Percentiles rank a stretch among this genome's conserved stretches.
Conservation (phyloP, 2,329 filamentous ascomycete genomes). For the Colletotrichum navitas region DNA sequence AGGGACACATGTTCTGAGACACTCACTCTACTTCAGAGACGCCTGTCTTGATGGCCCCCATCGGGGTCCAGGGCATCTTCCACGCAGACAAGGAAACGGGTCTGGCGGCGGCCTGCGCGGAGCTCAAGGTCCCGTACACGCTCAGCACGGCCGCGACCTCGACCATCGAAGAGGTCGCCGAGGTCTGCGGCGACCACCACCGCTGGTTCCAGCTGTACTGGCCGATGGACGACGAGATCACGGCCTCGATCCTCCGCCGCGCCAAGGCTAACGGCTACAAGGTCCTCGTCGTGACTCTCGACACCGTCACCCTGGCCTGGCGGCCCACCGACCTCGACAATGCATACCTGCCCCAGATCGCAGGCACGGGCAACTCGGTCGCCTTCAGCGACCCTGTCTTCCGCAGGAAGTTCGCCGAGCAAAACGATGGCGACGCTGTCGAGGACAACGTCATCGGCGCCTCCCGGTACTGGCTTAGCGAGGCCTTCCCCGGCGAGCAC, state of each 20-base stretch:
- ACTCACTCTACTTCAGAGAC: constrained; percentile 48
- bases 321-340: constrained; percentile 76
- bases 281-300: constrained; percentile 78
- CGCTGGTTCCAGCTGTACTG: constrained; percentile 84
- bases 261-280: constrained; percentile 73
- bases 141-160: constrained; percentile 74
- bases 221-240: constrained; percentile 75
- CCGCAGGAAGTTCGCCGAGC: constrained; percentile 65
- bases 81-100: constrained; percentile 75
- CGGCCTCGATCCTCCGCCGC: constrained; percentile 70
- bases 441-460: constrained; percentile 65
- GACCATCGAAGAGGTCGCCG: constrained; percentile 75
- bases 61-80: constrained; percentile 77
- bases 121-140: constrained; percentile 73
- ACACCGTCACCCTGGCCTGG: constrained; percentile 79
- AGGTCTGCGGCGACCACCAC: constrained; percentile 67
- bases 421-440: constrained; percentile 58
- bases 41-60: constrained; percentile 74
- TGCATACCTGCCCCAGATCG: constrained; percentile 71
- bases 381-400: constrained; percentile 79
- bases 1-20: constrained; percentile 7
- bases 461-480: constrained; percentile 63
- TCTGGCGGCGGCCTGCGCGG: constrained; percentile 71
- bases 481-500: constrained; percentile 64
- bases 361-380: constrained; percentile 68